A percentile compares a stretch with the other conserved stretches of the same genome.
Evolutionary conservation across 1,284 basidiomycete genomes (phyloP).

Genomic region (Golubevia sp.): DNA sequence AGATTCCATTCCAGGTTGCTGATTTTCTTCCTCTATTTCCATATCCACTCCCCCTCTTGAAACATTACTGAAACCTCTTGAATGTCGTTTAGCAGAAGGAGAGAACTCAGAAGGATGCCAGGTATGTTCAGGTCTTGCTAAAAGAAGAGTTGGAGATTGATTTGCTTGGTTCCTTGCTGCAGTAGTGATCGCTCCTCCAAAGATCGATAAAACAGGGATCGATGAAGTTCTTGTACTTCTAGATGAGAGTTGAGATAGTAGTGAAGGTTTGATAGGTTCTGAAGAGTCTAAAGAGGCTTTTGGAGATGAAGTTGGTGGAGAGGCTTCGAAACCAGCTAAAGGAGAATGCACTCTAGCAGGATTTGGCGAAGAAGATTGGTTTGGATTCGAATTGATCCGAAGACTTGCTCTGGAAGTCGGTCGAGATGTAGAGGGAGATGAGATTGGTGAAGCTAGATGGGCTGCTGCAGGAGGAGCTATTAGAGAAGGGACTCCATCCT

Average conservation of each 20-base stretch:
- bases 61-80: neutral
- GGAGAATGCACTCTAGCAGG: neutral
- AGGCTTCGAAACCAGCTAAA: neutral
- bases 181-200: neutral
- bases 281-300: neutral
- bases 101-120: neutral
- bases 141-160: neutral
- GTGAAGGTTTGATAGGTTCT: neutral
- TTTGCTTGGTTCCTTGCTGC: neutral
- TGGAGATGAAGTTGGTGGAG: neutral
- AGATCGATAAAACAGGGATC: neutral
- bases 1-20: neutral
- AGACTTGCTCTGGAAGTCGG: too few species aligned
- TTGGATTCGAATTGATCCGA: neutral
- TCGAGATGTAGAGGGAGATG: too few species aligned
- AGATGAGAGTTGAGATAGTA: constrained; percentile 3
- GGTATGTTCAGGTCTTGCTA: neutral
- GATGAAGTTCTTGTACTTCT: neutral
- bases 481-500: neutral
- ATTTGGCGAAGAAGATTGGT: neutral
- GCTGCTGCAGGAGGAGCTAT: neutral
- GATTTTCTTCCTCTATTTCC: neutral
- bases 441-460: too few species aligned
- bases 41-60: neutral
- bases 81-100: neutral